Base-by-base conservation (phyloP, 2,329 filamentous ascomycete species). In the Pseudogymnoascus sp. region DNA sequence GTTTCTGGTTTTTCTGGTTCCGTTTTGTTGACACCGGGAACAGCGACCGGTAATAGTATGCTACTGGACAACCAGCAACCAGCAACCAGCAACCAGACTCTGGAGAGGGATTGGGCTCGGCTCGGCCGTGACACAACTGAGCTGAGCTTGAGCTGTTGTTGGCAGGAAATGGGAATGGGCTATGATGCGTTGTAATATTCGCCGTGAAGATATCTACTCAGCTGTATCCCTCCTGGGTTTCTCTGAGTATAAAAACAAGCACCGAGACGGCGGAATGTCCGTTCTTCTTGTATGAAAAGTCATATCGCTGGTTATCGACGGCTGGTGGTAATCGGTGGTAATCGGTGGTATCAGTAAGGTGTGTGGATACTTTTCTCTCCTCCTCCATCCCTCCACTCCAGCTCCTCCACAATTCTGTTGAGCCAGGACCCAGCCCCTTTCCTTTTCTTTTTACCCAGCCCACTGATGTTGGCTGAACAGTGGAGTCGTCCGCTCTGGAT, bases 21-120 rank as follows among this genome's bases (percentile, higher is more conserved):
- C 25, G 47, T 53, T 53, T 16, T 16, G 47, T 53, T 53, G 47
- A 53, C 47, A 53, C 47, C 47, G 47, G 23, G 47, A 53, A 53
- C 47, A 53, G 31, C 31, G 31, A 33, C 31, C 10, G 31, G 31
- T 33, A 33, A 33, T 33, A 33, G 10, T 12, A 3, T 33, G 7
- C 28, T 31, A 31, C 28, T 31, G 28, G 28, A 31, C 7, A 31
- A 31, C 28, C 28, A 31, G 7, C 28, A 31, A 31, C 28, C 28
- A 28, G 25, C 25, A 28, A 28, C 28, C 28, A 28, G 8, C 28
- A 31, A 31, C 28, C 28, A 31, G 28, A 31, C 28, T 31, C 28
- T 31, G 8, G 28, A 31, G 28, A 31, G 28, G 28, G 28, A 31
- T 31, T 31, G 28, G 28, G 28, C 28, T 31, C 28, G 28, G 28